These are phyloP conservation scores for Lasiosphaeria ovina DNA, from an alignment of 495 filamentous ascomycete species.

Conservation along the genomic window DNA sequence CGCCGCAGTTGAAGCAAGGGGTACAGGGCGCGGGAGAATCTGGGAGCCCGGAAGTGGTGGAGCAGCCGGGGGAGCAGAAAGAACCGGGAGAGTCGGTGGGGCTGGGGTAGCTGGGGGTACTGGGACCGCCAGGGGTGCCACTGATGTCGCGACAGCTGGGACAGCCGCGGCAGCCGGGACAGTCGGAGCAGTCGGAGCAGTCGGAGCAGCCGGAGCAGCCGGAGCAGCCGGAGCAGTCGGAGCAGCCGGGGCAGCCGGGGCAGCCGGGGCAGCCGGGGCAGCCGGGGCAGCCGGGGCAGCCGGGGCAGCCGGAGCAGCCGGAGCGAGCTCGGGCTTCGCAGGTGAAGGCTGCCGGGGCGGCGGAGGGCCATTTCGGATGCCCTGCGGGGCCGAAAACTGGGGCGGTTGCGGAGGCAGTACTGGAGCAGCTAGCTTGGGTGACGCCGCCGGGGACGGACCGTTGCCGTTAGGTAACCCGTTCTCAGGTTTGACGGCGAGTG, in stretches of 20 bases:
- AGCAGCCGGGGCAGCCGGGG: not conserved
- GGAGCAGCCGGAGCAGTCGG: not conserved
- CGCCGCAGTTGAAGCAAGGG: no score
- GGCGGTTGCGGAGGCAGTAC: slow-evolving; percentile 14
- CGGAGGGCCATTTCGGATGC: slow-evolving; percentile 12
- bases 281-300: no score
- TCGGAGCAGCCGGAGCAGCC: not conserved
- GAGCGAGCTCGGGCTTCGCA: not conserved
- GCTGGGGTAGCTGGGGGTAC: not conserved
- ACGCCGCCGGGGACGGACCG: slow-evolving; percentile 14
- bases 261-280: no score
- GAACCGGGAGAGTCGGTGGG: not conserved
- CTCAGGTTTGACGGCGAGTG: slow-evolving; percentile 14
- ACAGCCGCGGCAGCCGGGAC: no score
- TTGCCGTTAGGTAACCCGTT: slow-evolving; percentile 7
- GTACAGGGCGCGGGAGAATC: no score
- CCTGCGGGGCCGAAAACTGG: slow-evolving; percentile 6
- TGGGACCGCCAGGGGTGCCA: no score
- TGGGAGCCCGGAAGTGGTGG: no score
- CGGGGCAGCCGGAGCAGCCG: not conserved
- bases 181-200: no score
- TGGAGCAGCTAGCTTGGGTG: slow-evolving; percentile 15
- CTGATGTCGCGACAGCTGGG: no score
- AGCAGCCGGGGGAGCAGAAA: no score
- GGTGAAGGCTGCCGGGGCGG: slow-evolving; percentile 2